Conservation (phyloP, 2,329 filamentous ascomycete genomes). For the Rhinocladiella similis region DNA sequence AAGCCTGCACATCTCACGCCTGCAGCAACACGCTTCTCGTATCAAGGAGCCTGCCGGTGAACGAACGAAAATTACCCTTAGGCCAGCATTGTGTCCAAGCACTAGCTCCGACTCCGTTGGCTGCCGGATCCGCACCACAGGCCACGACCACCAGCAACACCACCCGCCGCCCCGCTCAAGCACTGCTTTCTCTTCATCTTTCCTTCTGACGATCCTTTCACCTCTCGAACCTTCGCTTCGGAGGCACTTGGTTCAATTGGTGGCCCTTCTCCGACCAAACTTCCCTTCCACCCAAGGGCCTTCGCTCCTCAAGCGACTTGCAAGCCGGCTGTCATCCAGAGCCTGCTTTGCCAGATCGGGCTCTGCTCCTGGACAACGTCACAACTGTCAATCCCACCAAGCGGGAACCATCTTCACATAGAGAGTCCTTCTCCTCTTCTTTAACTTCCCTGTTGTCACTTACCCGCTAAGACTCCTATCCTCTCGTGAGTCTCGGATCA, state of each 20-base stretch:
- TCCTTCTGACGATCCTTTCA: slow-evolving; percentile 16
- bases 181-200: not conserved
- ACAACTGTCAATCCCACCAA: slow-evolving; percentile 17
- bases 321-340: slow-evolving; percentile 14
- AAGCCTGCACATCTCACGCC: slow-evolving; percentile 23
- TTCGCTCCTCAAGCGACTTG: slow-evolving; percentile 12
- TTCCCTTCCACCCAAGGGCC: slow-evolving; percentile 8
- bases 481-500: not conserved
- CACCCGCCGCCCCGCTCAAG: not conserved
- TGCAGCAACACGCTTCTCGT: slow-evolving; percentile 15
- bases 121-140: slow-evolving; percentile 5
- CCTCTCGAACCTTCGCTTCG: slow-evolving; percentile 16
- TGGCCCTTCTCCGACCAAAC: slow-evolving; percentile 9
- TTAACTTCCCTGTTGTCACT: not conserved
- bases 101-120: not conserved
- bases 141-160: not conserved
- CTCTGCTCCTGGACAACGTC: slow-evolving; percentile 21
- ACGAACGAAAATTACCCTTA: slow-evolving; percentile 1
- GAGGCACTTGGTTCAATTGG: slow-evolving; percentile 17
- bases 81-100: not conserved
- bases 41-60: slow-evolving; percentile 2
- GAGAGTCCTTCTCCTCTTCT: slow-evolving; percentile 12
- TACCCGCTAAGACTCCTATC: no score
- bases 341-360: slow-evolving; percentile 1
- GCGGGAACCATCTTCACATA: slow-evolving; percentile 2